Base-by-base conservation (phyloP, 805 yeast genomes). In the Zygosaccharomyces siamensis region DNA sequence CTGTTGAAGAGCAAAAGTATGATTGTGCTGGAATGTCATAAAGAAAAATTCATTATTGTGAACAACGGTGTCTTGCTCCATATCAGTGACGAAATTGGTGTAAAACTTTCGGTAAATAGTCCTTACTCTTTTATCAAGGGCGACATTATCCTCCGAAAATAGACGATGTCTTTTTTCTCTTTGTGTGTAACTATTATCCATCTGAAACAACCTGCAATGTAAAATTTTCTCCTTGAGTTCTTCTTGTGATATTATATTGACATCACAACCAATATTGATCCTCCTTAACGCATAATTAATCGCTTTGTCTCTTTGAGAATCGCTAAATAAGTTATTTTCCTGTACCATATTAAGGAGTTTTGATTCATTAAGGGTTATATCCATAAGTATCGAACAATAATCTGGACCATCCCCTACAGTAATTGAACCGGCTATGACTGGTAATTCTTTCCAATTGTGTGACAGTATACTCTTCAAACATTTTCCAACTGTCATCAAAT, bases 11-110 rank as follows among this genome's bases (percentile, higher is more conserved):
- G 75, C 81, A 3, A 69, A 50, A 46, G 75, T 78, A 46, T 81
- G 57, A 7, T 69, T 60, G 46, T 76, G 73, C 61, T 81, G 84
- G 35, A 70, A 66, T 0, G 75, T 59, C 3, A 77, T 66, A 55
- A 72, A 76, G 50, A 72, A 77, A 24, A 74, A 72, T 11, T 74
- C 63, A 58, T 79, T 83, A 55, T 84, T 43, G 31, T 48, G 52
- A 5, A 56, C 42, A 2, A 56, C 38, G 2, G 45, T 21, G 14
- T 57, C 58, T 20, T 61, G 93, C 44, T 76, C 78, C 49, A 73
- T 76, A 62, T 87, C 96, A 57, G 84, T 89, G 2, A 73, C 59
- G 45, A 76, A 74, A 28, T 89, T 71, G 49, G 77, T 73, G 49
- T 69, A 73, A 49, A 74, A 76, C 39, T 74, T 70, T 3, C 73